Evolutionary conservation across 2,329 filamentous ascomycete genomes (phyloP).

Genomic region (Balansia obtecta): DNA sequence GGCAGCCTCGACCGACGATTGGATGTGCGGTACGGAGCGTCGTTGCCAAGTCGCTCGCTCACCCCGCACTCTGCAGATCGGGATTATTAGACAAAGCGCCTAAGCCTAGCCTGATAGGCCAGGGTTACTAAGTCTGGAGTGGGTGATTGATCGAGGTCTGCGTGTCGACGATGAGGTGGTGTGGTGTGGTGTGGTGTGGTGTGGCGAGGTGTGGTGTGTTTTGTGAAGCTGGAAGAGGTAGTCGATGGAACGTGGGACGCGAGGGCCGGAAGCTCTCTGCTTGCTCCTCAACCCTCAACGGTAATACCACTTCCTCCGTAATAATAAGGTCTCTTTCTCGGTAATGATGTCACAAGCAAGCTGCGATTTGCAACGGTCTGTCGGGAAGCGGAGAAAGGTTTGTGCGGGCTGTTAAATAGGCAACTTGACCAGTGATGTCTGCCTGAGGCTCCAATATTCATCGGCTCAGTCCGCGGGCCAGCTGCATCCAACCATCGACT

Average conservation of each 20-base stretch:
- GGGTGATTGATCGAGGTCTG: conserved; percentile 4
- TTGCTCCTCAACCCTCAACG: not conserved
- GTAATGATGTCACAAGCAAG: conserved; percentile 9
- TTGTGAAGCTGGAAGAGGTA: not conserved
- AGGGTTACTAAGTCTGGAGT: conserved; percentile 5
- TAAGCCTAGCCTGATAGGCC: not conserved
- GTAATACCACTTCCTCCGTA: no score
- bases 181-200: no score
- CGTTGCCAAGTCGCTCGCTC: conserved; percentile 10
- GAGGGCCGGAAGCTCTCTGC: not conserved
- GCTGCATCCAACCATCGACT: conserved; percentile 16
- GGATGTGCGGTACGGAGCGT: conserved; percentile 11
- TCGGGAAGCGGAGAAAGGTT: not conserved
- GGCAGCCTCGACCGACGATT: conserved; percentile 19
- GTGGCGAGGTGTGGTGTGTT: not conserved
- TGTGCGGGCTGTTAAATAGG: not conserved
- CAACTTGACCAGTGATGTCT: no score
- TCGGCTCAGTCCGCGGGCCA: conserved; percentile 19
- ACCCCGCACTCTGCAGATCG: conserved; percentile 13
- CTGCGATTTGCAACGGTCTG: not conserved
- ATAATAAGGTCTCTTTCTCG: not conserved
- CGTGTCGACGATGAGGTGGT: not conserved
- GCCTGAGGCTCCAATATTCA: conserved; percentile 16
- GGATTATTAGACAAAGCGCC: not conserved
- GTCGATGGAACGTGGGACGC: not conserved